Evolutionary conservation across 2,329 filamentous ascomycete species (phyloP).

Genomic region (Tolypocladium amazonense): DNA sequence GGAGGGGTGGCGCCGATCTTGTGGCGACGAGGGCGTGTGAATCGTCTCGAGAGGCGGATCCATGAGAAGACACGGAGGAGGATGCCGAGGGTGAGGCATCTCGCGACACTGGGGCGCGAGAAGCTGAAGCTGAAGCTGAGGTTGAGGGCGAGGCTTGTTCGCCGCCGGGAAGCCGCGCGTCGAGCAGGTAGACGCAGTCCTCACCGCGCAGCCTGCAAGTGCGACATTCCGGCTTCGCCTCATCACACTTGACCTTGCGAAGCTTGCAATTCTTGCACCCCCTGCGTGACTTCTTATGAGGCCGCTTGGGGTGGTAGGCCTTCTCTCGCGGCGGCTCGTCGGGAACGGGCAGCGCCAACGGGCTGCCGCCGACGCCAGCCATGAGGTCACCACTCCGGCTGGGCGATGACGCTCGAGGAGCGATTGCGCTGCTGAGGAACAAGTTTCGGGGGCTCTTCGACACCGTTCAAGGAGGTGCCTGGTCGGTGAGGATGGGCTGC

Average conservation of each 20-base stretch:
- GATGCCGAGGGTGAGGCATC: not conserved
- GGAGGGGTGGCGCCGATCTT: constrained; percentile 3
- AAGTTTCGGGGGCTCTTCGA: not conserved
- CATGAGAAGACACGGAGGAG: not conserved
- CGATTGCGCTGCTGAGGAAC: not conserved
- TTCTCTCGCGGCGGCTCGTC: constrained; percentile 2
- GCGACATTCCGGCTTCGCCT: constrained; percentile 36
- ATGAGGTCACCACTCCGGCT: not conserved
- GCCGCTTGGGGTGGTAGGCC: constrained; percentile 33
- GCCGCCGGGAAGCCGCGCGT: constrained; percentile 3
- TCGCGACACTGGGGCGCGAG: constrained; percentile 4
- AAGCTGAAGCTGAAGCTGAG: not conserved
- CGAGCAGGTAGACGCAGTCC: constrained; percentile 32
- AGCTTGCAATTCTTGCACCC: constrained; percentile 45
- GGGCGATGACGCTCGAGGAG: not conserved
- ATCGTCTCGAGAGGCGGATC: not conserved
- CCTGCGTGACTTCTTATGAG: constrained; percentile 43
- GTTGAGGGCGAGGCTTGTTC: not conserved
- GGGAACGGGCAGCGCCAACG: not conserved
- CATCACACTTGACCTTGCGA: constrained; percentile 46
- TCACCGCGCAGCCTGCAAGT: constrained; percentile 37
- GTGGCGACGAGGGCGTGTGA: not conserved
- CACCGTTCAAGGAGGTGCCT: not conserved
- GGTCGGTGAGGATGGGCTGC: not conserved
- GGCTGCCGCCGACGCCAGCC: not conserved